Conservation (phyloP, 1,139 yeast species). For the Taphrina confusa region DNA sequence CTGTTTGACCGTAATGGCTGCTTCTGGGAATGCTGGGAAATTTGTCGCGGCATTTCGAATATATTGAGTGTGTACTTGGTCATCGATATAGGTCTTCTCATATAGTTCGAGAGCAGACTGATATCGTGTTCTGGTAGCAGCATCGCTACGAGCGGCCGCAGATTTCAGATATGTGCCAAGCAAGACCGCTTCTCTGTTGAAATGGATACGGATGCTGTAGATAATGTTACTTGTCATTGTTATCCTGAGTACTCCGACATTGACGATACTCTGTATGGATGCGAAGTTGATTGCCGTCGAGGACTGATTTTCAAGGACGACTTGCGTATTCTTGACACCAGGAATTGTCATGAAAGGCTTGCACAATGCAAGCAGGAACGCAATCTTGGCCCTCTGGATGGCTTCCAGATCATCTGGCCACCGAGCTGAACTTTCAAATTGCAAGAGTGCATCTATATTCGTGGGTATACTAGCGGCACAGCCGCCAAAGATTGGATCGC, state of each 20-base stretch:
- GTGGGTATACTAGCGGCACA: not conserved
- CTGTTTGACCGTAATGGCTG: slow-evolving; percentile 77
- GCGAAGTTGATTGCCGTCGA: not conserved
- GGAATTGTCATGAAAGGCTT: slow-evolving; percentile 51
- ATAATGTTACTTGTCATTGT: slow-evolving; percentile 39
- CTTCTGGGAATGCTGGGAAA: slow-evolving; percentile 72
- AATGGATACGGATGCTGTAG: slow-evolving; percentile 40
- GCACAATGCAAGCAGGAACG: slow-evolving; percentile 73
- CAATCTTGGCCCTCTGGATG: slow-evolving; percentile 84
- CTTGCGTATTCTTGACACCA: slow-evolving; percentile 58
- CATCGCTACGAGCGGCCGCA: slow-evolving; percentile 22
- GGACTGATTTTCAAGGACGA: slow-evolving; percentile 63
- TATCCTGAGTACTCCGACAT: slow-evolving; percentile 40
- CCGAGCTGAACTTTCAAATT: slow-evolving; percentile 82
- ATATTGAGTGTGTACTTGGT: slow-evolving; percentile 80
- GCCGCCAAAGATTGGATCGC: slow-evolving; percentile 10
- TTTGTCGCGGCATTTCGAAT: slow-evolving; percentile 70
- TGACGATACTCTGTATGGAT: slow-evolving; percentile 49
- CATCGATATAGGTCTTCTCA: slow-evolving; percentile 63
- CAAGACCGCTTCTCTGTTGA: slow-evolving; percentile 41
- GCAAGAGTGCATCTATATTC: slow-evolving; percentile 63
- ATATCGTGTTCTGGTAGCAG: slow-evolving; percentile 21
- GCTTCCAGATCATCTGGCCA: slow-evolving; percentile 95
- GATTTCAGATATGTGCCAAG: slow-evolving; percentile 31
- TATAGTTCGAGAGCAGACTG: slow-evolving; percentile 36